These are phyloP conservation scores for Starmerella sirachaensis DNA, from an alignment of 805 yeast genomes.

Conservation along the genomic window DNA sequence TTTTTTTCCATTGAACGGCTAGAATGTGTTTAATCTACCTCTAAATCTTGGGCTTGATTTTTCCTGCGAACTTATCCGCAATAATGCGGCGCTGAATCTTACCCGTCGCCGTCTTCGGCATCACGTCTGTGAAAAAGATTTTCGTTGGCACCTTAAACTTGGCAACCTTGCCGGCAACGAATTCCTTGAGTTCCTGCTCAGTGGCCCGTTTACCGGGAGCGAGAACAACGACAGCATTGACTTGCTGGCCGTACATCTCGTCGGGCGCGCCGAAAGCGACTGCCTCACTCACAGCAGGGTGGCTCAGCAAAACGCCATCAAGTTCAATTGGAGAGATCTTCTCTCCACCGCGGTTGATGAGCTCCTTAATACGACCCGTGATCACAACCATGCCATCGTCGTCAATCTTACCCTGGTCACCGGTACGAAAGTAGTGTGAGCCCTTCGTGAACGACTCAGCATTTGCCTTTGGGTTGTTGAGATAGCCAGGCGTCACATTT, in stretches of 20 bases:
- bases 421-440: constrained; percentile 51
- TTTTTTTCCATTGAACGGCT: not conserved
- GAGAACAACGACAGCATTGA: constrained; percentile 56
- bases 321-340: constrained; percentile 64
- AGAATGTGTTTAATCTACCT: not conserved
- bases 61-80: constrained; percentile 34
- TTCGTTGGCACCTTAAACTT: constrained; percentile 49
- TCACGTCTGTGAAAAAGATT: constrained; percentile 44
- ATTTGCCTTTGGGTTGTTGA: constrained; percentile 62
- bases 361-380: constrained; percentile 62
- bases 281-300: constrained; percentile 56
- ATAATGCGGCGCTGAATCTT: constrained; percentile 59
- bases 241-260: constrained; percentile 57
- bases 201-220: constrained; percentile 31
- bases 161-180: constrained; percentile 38
- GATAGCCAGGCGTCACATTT: constrained; percentile 60
- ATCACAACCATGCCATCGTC: constrained; percentile 45
- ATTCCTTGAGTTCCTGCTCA: constrained; percentile 36
- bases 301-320: constrained; percentile 47
- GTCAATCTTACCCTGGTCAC: constrained; percentile 61
- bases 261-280: constrained; percentile 60
- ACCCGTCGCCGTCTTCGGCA: constrained; percentile 72
- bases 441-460: constrained; percentile 52
- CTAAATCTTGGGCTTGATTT: not conserved
- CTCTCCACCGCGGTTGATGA: constrained; percentile 69